phyloP scores from a whole-genome alignment of 768 basidiomycete species.

The Galerina sulciceps region DNA sequence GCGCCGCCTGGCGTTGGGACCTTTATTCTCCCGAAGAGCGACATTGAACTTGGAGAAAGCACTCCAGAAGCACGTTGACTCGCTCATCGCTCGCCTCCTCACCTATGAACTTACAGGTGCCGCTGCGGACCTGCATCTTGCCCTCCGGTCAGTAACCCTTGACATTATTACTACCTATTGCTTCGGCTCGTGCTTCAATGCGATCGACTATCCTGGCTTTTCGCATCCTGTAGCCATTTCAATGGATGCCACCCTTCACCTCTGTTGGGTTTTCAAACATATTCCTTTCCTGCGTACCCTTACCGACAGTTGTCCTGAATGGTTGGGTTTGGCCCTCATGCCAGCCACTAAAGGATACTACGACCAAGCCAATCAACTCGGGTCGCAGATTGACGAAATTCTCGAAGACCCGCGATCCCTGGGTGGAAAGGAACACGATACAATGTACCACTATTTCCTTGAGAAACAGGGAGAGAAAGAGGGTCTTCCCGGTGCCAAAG shows the following conservation, averaged over 20 bases:
- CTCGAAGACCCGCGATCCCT: slow-evolving; percentile 28
- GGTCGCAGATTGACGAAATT: slow-evolving; percentile 28
- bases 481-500: slow-evolving; percentile 1
- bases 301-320: slow-evolving; percentile 19
- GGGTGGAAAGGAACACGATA: slow-evolving; percentile 32
- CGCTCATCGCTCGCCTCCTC: slow-evolving; percentile 19
- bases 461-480: slow-evolving; percentile 14
- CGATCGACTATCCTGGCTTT: slow-evolving; percentile 27
- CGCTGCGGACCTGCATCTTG: slow-evolving; percentile 26
- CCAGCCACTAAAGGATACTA: slow-evolving; percentile 19
- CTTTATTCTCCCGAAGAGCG: slow-evolving; percentile 38
- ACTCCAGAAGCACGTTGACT: slow-evolving; percentile 31
- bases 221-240: slow-evolving; percentile 26
- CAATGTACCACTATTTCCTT: slow-evolving; percentile 38
- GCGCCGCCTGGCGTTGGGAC: slow-evolving; percentile 30
- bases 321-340: slow-evolving; percentile 14
- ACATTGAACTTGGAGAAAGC: slow-evolving; percentile 32
- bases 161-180: slow-evolving; percentile 37
- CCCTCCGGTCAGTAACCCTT: slow-evolving; percentile 28
- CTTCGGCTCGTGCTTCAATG: slow-evolving; percentile 30
- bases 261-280: slow-evolving; percentile 19
- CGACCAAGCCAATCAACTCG: slow-evolving; percentile 16
- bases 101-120: background rate
- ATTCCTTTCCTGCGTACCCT: slow-evolving; percentile 24
- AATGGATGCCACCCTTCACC: slow-evolving; percentile 15